phyloP scores from a whole-genome alignment of 2,329 filamentous ascomycete genomes.

The Cercospora zeina region DNA sequence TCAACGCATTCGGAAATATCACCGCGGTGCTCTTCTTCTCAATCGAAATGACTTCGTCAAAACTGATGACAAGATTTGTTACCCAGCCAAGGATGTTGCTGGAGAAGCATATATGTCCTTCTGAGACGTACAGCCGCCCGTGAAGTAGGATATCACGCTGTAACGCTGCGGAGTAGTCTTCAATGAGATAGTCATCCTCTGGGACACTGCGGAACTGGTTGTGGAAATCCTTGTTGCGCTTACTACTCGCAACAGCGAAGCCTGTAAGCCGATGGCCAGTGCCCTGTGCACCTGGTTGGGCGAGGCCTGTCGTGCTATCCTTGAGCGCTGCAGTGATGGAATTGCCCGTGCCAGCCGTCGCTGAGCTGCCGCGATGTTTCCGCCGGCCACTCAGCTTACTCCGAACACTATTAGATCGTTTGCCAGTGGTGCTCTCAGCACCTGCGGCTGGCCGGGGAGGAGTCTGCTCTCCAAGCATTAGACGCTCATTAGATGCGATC shows the following conservation, averaged over 20 bases:
- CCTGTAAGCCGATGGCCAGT: constrained; percentile 79
- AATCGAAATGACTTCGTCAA: constrained; percentile 94
- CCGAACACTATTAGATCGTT: constrained; percentile 54
- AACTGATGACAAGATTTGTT: constrained; percentile 95
- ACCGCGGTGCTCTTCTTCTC: constrained; percentile 96
- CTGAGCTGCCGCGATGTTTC: constrained; percentile 80
- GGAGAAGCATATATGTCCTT: constrained; percentile 96
- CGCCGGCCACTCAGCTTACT: constrained; percentile 57
- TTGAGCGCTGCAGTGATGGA: constrained; percentile 72
- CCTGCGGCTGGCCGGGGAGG: constrained; percentile 64
- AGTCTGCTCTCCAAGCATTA: constrained; percentile 58
- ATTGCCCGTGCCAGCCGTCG: constrained; percentile 61
- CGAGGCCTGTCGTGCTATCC: constrained; percentile 69
- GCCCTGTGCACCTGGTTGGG: constrained; percentile 59
- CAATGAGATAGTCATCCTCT: constrained; percentile 95
- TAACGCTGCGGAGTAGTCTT: constrained; percentile 95
- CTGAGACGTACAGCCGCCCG: constrained; percentile 90
- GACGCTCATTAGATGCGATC: constrained; percentile 42
- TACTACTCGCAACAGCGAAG: constrained; percentile 94
- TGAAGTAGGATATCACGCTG: constrained; percentile 95
- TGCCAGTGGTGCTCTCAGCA: constrained; percentile 54
- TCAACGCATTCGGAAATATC: constrained; percentile 94
- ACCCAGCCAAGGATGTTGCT: constrained; percentile 99
- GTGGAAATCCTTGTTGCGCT: constrained; percentile 94
- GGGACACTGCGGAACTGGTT: constrained; percentile 92